Conservation (phyloP, 2,329 filamentous ascomycete genomes). For the Setomelanomma holmii region DNA sequence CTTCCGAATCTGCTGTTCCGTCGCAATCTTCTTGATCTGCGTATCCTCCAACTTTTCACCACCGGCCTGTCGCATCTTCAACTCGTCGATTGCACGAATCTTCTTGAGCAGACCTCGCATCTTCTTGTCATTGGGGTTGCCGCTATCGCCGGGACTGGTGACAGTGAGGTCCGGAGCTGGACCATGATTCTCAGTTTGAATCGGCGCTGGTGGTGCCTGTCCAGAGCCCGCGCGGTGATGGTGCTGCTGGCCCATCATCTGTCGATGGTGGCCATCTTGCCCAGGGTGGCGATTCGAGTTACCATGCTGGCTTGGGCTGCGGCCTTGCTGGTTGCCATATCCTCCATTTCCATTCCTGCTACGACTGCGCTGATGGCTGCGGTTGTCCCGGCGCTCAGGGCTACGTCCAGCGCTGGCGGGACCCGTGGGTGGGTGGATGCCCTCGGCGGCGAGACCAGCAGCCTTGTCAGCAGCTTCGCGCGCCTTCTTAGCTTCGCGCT, state of each 20-base stretch:
- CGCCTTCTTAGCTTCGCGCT: slow-evolving; percentile 89
- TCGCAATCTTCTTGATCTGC: slow-evolving; percentile 97
- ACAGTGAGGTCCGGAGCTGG: slow-evolving; percentile 59
- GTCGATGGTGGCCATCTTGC: slow-evolving; percentile 35
- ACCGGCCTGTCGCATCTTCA: slow-evolving; percentile 93
- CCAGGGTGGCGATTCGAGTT: slow-evolving; percentile 38
- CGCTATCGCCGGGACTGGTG: slow-evolving; percentile 60
- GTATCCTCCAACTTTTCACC: slow-evolving; percentile 98
- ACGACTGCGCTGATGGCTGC: slow-evolving; percentile 62
- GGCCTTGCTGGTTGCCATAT: slow-evolving; percentile 30
- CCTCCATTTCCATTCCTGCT: slow-evolving; percentile 42
- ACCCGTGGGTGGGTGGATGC: slow-evolving; percentile 33
- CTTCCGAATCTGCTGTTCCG: slow-evolving; percentile 81
- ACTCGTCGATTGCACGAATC: slow-evolving; percentile 94
- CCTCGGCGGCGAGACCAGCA: slow-evolving; percentile 41
- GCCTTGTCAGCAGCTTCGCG: slow-evolving; percentile 73
- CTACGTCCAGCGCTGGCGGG: slow-evolving; percentile 57
- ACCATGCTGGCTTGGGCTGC: slow-evolving; percentile 43
- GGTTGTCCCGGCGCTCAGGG: slow-evolving; percentile 68
- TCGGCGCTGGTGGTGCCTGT: slow-evolving; percentile 27
- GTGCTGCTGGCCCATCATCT: slow-evolving; percentile 32
- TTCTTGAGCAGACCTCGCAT: slow-evolving; percentile 93
- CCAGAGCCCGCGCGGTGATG: slow-evolving; percentile 32
- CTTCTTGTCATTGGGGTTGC: slow-evolving; percentile 89
- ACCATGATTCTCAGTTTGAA: slow-evolving; percentile 42